These are phyloP conservation scores for Gremmenia infestans DNA, from an alignment of 2,329 filamentous ascomycete genomes.

Conservation along the genomic window DNA sequence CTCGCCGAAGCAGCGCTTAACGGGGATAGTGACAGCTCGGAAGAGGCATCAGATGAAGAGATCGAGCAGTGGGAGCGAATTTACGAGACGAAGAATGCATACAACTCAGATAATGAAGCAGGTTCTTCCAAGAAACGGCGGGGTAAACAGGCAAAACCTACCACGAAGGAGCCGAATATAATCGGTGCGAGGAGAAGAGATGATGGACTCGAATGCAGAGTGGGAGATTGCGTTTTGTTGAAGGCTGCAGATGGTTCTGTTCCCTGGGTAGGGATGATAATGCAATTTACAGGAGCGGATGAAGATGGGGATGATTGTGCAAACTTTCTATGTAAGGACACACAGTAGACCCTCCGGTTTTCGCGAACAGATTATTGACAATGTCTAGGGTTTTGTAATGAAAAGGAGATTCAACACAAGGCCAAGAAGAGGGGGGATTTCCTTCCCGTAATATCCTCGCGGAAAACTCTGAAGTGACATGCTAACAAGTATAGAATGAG, in stretches of 20 bases:
- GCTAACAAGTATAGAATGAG: conserved; percentile 59
- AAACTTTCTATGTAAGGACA: conserved; percentile 65
- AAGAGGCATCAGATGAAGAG: conserved; percentile 73
- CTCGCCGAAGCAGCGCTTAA: conserved; percentile 28
- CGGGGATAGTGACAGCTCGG: not conserved
- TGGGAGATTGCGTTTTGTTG: conserved; percentile 81
- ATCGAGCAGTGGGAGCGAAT: conserved; percentile 78
- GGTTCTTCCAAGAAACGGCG: conserved; percentile 1
- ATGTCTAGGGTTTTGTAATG: conserved; percentile 70
- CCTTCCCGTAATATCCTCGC: conserved; percentile 52
- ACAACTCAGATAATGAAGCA: not conserved
- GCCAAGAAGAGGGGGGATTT: conserved; percentile 78
- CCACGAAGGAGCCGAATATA: conserved; percentile 29
- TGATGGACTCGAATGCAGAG: conserved; percentile 71
- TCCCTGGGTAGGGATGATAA: conserved; percentile 88
- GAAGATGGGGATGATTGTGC: conserved; percentile 74
- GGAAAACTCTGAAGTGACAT: not conserved
- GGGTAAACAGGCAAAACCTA: conserved; percentile 23
- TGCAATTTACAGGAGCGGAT: conserved; percentile 71
- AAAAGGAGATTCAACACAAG: conserved; percentile 81
- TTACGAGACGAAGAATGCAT: conserved; percentile 43
- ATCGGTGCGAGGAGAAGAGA: conserved; percentile 66
- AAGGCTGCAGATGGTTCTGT: conserved; percentile 84
- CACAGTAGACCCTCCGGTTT: not conserved
- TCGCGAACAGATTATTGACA: conserved; percentile 4